phyloP scores from a whole-genome alignment of 257 asterid species.

The Forsythia viridissima region DNA sequence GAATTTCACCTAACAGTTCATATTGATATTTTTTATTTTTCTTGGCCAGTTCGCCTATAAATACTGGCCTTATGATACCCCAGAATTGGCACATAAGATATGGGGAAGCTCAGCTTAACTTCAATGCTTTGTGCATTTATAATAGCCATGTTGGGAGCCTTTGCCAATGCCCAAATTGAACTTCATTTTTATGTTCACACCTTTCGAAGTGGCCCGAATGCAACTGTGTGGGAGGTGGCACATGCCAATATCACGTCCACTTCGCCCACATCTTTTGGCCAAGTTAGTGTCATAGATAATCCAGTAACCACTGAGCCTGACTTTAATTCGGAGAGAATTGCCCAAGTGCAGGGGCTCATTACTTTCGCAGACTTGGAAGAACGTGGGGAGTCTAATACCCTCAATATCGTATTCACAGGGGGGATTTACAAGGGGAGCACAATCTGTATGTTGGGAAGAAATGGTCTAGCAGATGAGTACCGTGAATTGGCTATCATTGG shows the following conservation, averaged over 20 bases:
- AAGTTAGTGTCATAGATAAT: conserved; percentile 30
- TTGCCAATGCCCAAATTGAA: background rate
- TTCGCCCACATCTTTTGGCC: conserved; percentile 28
- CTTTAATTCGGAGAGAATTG: conserved; percentile 20
- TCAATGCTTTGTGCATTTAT: background rate
- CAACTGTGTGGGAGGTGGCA: conserved; percentile 42
- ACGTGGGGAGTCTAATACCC: conserved; percentile 28
- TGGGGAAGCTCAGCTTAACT: background rate
- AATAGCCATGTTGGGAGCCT: background rate
- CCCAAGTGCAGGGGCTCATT: conserved; percentile 37
- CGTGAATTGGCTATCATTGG: conserved; percentile 38
- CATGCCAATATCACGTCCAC: conserved; percentile 17
- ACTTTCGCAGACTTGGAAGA: conserved; percentile 25
- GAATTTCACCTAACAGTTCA: no score
- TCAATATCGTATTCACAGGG: conserved; percentile 18
- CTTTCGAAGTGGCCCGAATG: conserved; percentile 23
- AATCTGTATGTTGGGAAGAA: conserved; percentile 28
- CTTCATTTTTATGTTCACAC: conserved; percentile 39
- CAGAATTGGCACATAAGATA: background rate
- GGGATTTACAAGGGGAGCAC: conserved; percentile 25
- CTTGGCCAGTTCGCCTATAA: background rate
- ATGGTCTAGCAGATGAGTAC: conserved; percentile 6
- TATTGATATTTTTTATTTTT: no score
- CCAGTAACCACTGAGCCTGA: conserved; percentile 22
- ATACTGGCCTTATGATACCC: background rate